These are phyloP conservation scores for Globisporangium megalacanthum DNA, from an alignment of 352 stramenopile species.

Conservation along the genomic window DNA sequence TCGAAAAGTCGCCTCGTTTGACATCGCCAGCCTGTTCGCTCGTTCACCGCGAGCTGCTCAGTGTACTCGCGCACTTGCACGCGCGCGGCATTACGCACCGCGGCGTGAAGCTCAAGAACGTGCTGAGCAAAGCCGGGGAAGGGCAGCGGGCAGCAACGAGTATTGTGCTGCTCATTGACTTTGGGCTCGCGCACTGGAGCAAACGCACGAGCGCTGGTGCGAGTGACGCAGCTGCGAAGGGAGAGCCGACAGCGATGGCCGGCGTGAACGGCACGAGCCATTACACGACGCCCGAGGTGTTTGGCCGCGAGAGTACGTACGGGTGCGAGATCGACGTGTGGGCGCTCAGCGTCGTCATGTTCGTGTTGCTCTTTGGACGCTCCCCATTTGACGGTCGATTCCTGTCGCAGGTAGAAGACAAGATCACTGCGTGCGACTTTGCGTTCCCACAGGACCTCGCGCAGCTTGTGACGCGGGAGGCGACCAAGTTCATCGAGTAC, in stretches of 20 bases:
- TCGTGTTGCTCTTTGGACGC: slow-evolving; percentile 62
- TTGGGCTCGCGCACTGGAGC: slow-evolving; percentile 64
- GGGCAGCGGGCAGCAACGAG: slow-evolving; percentile 20
- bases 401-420: slow-evolving; percentile 81
- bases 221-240: no score
- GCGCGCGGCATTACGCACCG: slow-evolving; percentile 70
- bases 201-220: slow-evolving; percentile 14
- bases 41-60: slow-evolving; percentile 57
- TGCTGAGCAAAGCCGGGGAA: slow-evolving; percentile 44
- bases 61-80: slow-evolving; percentile 64
- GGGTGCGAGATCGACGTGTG: slow-evolving; percentile 69
- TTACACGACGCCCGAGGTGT: slow-evolving; percentile 86
- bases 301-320: slow-evolving; percentile 48
- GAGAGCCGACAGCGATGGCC: slow-evolving; percentile 29
- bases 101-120: slow-evolving; percentile 82
- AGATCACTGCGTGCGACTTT: slow-evolving; percentile 63
- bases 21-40: no score
- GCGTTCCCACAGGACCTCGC: slow-evolving; percentile 46
- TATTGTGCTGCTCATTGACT: slow-evolving; percentile 73
- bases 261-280: slow-evolving; percentile 82
- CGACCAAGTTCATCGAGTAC: slow-evolving; percentile 77
- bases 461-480: slow-evolving; percentile 47
- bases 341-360: slow-evolving; percentile 71
- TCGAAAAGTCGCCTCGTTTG: no score
- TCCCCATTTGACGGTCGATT: slow-evolving; percentile 81